Conservation (phyloP, 73 alveolate genomes). For the Tetrahymena borealis region DNA sequence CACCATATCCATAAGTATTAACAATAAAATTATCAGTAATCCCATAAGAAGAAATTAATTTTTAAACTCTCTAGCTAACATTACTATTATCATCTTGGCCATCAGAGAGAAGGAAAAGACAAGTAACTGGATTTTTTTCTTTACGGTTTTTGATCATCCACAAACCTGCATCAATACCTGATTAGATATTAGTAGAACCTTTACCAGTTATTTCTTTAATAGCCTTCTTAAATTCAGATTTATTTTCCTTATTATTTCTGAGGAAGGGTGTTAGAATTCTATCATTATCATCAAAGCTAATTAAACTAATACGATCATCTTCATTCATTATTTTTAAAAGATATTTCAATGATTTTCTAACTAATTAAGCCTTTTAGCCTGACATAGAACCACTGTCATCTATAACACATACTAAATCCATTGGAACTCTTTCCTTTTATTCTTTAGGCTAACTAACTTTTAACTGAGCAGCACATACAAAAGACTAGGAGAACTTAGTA, state of each 20-base stretch:
- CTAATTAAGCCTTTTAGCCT: neutral
- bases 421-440: neutral
- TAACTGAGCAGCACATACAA: neutral
- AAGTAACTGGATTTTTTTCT: conserved; percentile 50
- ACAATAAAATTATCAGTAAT: conserved; percentile 48
- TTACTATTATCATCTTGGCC: conserved; percentile 58
- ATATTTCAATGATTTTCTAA: neutral
- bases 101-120: conserved; percentile 64
- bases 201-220: neutral
- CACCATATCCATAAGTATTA: conserved; percentile 76
- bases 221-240: neutral
- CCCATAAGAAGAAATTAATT: conserved; percentile 26
- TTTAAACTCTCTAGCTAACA: conserved; percentile 24
- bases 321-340: neutral
- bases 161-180: conserved; percentile 36
- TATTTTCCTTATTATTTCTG: conserved; percentile 19
- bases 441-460: neutral
- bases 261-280: neutral
- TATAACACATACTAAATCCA: neutral
- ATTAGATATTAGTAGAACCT: conserved; percentile 21
- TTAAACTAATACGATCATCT: neutral
- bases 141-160: conserved; percentile 48
- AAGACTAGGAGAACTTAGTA: too few species aligned
- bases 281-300: neutral
- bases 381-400: conserved; percentile 2